Base-by-base conservation (phyloP, 179 eudicot species). In the Silene vulgaris region DNA sequence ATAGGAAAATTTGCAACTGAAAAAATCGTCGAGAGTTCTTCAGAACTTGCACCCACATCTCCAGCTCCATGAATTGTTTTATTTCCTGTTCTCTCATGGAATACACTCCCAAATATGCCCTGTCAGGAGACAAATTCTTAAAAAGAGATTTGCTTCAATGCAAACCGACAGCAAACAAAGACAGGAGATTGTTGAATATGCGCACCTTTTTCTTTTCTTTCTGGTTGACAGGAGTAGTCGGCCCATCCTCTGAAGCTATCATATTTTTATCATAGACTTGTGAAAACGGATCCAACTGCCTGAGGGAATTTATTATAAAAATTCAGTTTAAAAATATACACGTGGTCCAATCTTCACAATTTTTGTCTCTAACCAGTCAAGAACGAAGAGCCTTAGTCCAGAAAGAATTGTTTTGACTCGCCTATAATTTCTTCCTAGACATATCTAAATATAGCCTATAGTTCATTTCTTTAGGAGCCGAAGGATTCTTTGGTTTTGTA, bases 141-240 rank as follows among this genome's bases (percentile, higher is more conserved):
- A 28, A 40, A 37, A 68, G 35, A 48, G 60, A 5, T n/a, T 64
- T 74, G 67, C 29, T 68, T 74, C 64, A 54, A 74, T 8, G 19
- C 54, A 75, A 29, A 16, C 19, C 26, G 57, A 60, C 17, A 54
- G 29, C 21, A 29, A 45, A 29, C 61, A 17, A 35, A 74, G 48
- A 28, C 74, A 19, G 14, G 35, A 72, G 28, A 68, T 20, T 57
- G 17, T 43, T 74, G 23, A 40, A 50, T 74, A 43, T 48, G 60
- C 35, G 17, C 81, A 95, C 99, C 97, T 93, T 96, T 83, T 90
- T 92, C 92, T 90, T 96, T 82, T 96, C 97, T 86, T 92, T 93
- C 50, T 81, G 89, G 60, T 77, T 52, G 69, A 66, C 79, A 56
- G 82, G 78, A 69, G 91, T 82, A 82, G 75, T 48, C 67, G 78